These are phyloP conservation scores for Metschnikowia arizonensis DNA, from an alignment of 805 yeast species.

Conservation along the genomic window DNA sequence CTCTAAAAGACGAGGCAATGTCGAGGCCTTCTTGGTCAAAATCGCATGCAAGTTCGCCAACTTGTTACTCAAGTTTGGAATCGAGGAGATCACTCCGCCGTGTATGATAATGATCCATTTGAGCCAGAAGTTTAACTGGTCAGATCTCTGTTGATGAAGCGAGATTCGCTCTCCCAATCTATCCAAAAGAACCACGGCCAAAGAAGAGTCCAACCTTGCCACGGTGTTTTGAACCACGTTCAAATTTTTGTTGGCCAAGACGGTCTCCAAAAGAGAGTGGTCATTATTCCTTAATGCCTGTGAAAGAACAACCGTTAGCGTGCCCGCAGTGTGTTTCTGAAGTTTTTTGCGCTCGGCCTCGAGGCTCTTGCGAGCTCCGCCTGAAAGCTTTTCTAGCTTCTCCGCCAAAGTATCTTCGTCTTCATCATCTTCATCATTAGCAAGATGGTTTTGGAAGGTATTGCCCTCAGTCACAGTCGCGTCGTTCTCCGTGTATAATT, in stretches of 20 bases:
- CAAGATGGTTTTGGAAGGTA: conserved; percentile 51
- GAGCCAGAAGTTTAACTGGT: conserved; percentile 50
- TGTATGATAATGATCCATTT: conserved; percentile 54
- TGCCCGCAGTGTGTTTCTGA: conserved; percentile 48
- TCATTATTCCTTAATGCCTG: conserved; percentile 90
- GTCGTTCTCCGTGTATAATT: conserved; percentile 56
- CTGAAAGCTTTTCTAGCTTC: conserved; percentile 38
- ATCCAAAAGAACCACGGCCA: conserved; percentile 49
- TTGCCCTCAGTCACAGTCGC: conserved; percentile 62
- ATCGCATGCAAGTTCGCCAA: conserved; percentile 45
- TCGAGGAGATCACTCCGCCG: conserved; percentile 46
- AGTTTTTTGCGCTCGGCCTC: conserved; percentile 39
- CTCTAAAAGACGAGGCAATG: conserved; percentile 48
- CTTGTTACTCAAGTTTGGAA: conserved; percentile 42
- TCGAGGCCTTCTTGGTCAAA: conserved; percentile 44
- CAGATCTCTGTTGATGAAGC: conserved; percentile 48
- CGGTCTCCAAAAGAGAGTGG: conserved; percentile 78
- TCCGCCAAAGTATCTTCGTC: conserved; percentile 52
- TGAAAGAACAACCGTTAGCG: conserved; percentile 76
- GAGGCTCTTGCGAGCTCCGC: conserved; percentile 21
- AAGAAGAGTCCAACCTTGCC: conserved; percentile 43
- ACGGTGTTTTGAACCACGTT: conserved; percentile 48
- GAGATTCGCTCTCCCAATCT: conserved; percentile 50
- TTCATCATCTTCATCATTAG: conserved; percentile 42
- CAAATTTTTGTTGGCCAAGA: conserved; percentile 56